A percentile compares a stretch with the other conserved stretches of the same genome.
These are phyloP conservation scores for Colletotrichum noveboracense DNA, from an alignment of 2,329 filamentous ascomycete species.

Conservation along the genomic window DNA sequence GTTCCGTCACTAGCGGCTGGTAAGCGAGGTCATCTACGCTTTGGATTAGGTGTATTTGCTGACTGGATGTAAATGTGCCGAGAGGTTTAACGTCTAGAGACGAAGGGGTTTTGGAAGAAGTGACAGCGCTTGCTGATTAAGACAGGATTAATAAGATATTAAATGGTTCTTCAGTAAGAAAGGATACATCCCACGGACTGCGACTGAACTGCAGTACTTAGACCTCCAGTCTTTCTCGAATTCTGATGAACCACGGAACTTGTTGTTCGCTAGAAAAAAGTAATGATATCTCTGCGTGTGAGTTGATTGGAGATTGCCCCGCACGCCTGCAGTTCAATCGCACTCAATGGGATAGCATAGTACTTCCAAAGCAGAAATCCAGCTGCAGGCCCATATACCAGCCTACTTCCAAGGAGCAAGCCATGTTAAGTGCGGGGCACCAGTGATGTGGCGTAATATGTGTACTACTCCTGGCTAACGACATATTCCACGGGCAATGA, in stretches of 20 bases:
- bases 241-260: not conserved
- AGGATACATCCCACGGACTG: not conserved
- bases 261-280: not conserved
- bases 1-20: not conserved
- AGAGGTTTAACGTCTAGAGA: not conserved
- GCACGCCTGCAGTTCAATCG: not conserved
- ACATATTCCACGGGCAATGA: too few relatives aligned
- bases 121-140: not conserved
- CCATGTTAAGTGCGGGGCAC: not conserved
- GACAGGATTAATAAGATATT: not conserved
- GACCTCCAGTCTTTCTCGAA: not conserved
- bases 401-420: not conserved
- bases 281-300: not conserved
- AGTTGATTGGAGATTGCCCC: not conserved
- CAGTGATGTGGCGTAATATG: not conserved
- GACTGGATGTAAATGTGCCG: not conserved
- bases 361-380: not conserved
- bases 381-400: not conserved
- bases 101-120: not conserved
- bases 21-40: not conserved
- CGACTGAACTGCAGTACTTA: not conserved
- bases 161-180: fast-evolving
- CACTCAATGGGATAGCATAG: not conserved
- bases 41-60: not conserved
- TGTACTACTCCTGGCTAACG: not conserved